These are phyloP conservation scores for Hordeum pubiflorum DNA, from an alignment of 202 grass and related monocot genomes.

Conservation along the genomic window DNA sequence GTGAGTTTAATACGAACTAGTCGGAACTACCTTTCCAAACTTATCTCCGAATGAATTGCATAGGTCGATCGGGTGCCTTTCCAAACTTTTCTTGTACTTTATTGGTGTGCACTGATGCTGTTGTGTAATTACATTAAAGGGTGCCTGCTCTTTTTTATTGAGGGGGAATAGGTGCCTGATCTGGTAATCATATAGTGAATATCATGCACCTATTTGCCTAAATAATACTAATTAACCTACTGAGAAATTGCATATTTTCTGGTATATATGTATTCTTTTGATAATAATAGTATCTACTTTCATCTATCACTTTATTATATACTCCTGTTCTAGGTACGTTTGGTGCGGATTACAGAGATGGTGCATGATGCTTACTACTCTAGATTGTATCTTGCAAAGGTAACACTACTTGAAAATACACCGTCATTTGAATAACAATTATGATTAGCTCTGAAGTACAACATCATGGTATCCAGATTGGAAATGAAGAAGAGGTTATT, in stretches of 20 bases:
- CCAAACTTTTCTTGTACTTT: not conserved
- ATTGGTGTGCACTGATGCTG: not conserved
- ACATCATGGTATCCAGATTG: slow-evolving; percentile 31
- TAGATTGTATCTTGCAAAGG: slow-evolving; percentile 82
- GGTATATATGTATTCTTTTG: not conserved
- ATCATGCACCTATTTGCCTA: not conserved
- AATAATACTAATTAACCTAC: not conserved
- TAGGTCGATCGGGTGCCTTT: not conserved
- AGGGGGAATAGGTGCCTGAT: not conserved
- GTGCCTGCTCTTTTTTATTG: not conserved
- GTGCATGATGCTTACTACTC: slow-evolving; percentile 84
- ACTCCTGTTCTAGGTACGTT: slow-evolving; percentile 6
- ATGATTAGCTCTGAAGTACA: not conserved
- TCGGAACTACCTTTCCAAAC: not conserved
- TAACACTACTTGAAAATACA: slow-evolving; percentile 20
- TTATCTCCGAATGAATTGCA: not conserved
- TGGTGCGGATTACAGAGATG: slow-evolving; percentile 87
- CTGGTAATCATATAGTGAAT: not conserved
- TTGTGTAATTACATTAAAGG: not conserved
- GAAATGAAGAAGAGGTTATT: slow-evolving; percentile 73
- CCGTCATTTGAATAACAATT: not conserved
- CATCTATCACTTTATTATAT: not conserved
- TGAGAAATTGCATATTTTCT: not conserved
- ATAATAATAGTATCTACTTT: not conserved
- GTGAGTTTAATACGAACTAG: slow-evolving; percentile 29